Evolutionary conservation across 352 stramenopile genomes (phyloP).

Genomic region (Pythium brassicae): DNA sequence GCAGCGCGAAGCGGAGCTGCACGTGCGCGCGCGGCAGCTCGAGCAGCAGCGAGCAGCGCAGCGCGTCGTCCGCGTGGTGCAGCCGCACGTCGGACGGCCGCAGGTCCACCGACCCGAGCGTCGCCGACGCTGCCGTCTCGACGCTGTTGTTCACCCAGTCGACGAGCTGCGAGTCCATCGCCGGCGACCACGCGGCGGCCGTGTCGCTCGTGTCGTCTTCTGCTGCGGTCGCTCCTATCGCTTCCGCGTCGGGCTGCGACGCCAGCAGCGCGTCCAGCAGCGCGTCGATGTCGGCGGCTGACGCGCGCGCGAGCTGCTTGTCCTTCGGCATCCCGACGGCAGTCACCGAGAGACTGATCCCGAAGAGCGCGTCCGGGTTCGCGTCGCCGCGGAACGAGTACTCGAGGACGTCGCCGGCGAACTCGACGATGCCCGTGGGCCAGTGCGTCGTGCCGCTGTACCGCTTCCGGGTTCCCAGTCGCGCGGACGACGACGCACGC

Average conservation of each 20-base stretch:
- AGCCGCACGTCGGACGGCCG: constrained; percentile 70
- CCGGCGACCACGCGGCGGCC: constrained; percentile 34
- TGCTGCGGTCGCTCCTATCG: not conserved
- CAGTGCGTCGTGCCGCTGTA: constrained; percentile 44
- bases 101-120: constrained; percentile 49
- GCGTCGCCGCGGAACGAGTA: constrained; percentile 57
- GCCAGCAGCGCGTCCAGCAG: constrained; percentile 26
- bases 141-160: constrained; percentile 86
- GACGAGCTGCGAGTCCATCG: constrained; percentile 81
- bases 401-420: constrained; percentile 56
- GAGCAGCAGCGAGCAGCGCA: constrained; percentile 71
- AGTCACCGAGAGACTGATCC: constrained; percentile 51
- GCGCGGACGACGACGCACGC: not conserved
- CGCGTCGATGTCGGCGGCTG: constrained; percentile 28
- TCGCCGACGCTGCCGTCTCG: constrained; percentile 32
- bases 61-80: constrained; percentile 56
- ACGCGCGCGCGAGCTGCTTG: constrained; percentile 54
- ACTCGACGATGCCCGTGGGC: constrained; percentile 43
- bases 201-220: not conserved
- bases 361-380: constrained; percentile 52
- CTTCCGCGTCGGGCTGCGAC: not conserved
- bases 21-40: constrained; percentile 48
- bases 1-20: constrained; percentile 70
- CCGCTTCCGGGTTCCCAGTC: constrained; percentile 17
- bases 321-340: constrained; percentile 57